These are phyloP conservation scores for Solanum hybrid DNA, from an alignment of 305 asterid species.

Conservation along the genomic window DNA sequence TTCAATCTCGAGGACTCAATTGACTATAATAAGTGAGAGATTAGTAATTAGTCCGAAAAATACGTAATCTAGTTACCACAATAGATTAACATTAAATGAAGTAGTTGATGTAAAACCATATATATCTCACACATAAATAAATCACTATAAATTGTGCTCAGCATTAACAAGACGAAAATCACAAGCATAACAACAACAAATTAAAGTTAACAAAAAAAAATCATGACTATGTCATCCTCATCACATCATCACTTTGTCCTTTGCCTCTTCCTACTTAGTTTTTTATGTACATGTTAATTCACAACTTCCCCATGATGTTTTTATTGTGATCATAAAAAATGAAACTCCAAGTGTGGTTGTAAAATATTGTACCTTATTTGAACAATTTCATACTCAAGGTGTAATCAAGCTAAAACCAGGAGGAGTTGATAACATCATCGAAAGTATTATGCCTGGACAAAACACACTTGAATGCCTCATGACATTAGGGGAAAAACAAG, in stretches of 20 bases:
- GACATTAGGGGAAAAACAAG: too few relatives aligned
- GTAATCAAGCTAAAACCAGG: too few relatives aligned
- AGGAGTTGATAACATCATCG: too few relatives aligned
- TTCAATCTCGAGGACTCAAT: neutral
- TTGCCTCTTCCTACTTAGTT: neutral
- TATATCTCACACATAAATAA: neutral
- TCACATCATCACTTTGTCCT: neutral
- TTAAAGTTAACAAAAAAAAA: neutral
- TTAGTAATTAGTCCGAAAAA: neutral
- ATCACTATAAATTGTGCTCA: neutral
- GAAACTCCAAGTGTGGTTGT: too few relatives aligned
- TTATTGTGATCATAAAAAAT: neutral
- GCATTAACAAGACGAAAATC: too few relatives aligned
- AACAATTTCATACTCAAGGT: too few relatives aligned
- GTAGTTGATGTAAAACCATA: neutral
- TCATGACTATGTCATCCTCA: neutral
- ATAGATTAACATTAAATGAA: too few relatives aligned
- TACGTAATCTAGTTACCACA: neutral
- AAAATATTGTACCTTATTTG: too few relatives aligned
- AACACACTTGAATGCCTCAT: too few relatives aligned
- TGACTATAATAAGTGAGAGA: neutral
- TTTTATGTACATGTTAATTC: too few relatives aligned
- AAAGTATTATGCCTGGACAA: too few relatives aligned
- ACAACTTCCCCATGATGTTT: too few relatives aligned
- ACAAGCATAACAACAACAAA: neutral